Percentiles rank a stretch among this genome's conserved stretches.
phyloP scores from a whole-genome alignment of 306 rosid genomes.

The Prunus mongolica region DNA sequence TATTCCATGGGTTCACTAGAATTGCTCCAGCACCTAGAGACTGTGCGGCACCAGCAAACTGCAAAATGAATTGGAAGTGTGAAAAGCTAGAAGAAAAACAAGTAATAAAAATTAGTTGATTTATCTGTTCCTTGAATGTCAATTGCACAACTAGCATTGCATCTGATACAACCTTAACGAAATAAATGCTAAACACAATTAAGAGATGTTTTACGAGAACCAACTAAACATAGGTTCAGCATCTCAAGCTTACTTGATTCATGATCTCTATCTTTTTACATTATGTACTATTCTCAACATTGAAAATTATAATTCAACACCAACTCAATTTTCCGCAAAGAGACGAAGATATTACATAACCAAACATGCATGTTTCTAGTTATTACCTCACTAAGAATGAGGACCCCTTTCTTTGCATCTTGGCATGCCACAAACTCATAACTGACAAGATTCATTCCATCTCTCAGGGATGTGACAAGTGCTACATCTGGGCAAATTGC shows the following conservation, averaged over 20 bases:
- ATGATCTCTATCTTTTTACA: not conserved
- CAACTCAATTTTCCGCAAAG: not conserved
- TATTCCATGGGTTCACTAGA: slow-evolving; percentile 92
- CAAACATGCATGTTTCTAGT: slow-evolving; percentile 14
- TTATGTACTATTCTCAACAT: not conserved
- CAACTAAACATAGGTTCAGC: not conserved
- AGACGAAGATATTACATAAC: slow-evolving; percentile 2
- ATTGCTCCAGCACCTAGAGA: slow-evolving; percentile 97
- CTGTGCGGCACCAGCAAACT: slow-evolving; percentile 99
- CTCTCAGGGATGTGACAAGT: slow-evolving; percentile 79
- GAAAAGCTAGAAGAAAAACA: slow-evolving; percentile 6
- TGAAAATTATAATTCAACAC: not conserved
- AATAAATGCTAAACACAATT: not conserved
- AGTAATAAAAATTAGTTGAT: not conserved
- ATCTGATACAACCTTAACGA: too few species aligned
- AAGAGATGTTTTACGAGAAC: not conserved
- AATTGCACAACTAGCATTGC: too few species aligned
- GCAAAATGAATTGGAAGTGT: slow-evolving; percentile 25
- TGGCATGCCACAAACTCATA: slow-evolving; percentile 94
- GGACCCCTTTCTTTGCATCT: slow-evolving; percentile 77
- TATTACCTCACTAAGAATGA: slow-evolving; percentile 81
- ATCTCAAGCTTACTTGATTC: not conserved
- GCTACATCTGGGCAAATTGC: slow-evolving; percentile 58
- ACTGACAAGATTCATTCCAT: slow-evolving; percentile 93
- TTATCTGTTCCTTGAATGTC: not conserved